These are phyloP conservation scores for Eimeria necatrix DNA, from an alignment of 169 alveolate species.

Conservation along the genomic window DNA sequence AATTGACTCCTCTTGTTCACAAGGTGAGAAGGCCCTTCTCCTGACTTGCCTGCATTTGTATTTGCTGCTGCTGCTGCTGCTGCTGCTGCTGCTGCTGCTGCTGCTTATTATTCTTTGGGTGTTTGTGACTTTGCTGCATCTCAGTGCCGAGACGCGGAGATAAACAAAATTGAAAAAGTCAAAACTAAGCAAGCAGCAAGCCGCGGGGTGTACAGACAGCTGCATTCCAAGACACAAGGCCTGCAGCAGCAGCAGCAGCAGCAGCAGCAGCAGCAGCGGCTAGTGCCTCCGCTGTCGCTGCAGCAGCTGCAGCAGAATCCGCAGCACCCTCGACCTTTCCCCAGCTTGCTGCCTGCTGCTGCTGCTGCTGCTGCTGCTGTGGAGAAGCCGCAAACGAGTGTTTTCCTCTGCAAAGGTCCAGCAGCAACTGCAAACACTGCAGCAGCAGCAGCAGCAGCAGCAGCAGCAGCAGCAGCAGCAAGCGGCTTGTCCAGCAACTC, in stretches of 20 bases:
- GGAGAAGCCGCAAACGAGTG: background rate
- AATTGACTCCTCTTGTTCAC: no score
- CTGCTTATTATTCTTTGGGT: no score
- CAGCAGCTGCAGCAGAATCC: background rate
- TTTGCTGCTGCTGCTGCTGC: no score
- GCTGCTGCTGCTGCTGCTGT: no score
- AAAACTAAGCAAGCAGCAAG: no score
- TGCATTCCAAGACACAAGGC: background rate
- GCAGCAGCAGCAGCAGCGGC: constrained; percentile 3
- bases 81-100: no score
- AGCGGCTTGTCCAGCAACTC: background rate
- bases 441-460: background rate
- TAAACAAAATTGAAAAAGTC: no score
- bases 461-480: background rate
- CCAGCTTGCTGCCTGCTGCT: background rate
- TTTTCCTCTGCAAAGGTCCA: background rate
- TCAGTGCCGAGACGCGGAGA: no score
- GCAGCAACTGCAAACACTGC: background rate
- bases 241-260: background rate
- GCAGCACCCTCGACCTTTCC: background rate
- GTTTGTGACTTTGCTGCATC: no score
- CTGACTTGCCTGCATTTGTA: no score
- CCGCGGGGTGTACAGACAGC: no score
- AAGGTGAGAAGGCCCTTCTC: no score
- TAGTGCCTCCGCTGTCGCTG: background rate